These are phyloP conservation scores for Botrytis tulipae DNA, from an alignment of 2,329 filamentous ascomycete genomes.

Conservation along the genomic window DNA sequence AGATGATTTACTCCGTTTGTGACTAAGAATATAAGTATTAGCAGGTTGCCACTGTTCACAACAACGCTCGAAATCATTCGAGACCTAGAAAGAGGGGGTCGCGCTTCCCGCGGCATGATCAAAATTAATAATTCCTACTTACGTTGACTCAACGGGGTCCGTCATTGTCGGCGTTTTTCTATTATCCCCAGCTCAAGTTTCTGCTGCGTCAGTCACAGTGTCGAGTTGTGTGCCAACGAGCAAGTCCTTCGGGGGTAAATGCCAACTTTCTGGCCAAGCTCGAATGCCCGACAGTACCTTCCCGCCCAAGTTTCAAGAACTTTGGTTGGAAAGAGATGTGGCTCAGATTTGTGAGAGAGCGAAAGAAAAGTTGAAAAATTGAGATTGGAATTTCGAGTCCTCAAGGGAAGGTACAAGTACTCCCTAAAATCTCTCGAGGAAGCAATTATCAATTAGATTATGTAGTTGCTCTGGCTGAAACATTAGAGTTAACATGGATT, in stretches of 20 bases:
- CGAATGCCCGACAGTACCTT: neutral
- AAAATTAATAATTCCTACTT: neutral
- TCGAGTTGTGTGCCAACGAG: neutral
- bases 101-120: neutral
- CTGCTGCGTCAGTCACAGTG: neutral
- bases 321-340: neutral
- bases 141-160: conserved; percentile 4
- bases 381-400: neutral
- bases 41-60: neutral
- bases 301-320: neutral
- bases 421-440: neutral
- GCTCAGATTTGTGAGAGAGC: neutral
- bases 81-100: neutral
- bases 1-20: conserved; percentile 54
- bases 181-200: neutral
- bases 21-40: conserved; percentile 26
- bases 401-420: neutral
- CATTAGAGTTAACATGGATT: neutral
- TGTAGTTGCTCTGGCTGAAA: neutral
- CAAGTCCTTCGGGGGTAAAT: conserved; percentile 4
- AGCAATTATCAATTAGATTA: neutral
- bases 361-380: neutral
- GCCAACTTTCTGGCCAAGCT: conserved; percentile 5
- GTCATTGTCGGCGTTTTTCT: neutral
- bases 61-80: neutral